Evolutionary conservation across 2,329 filamentous ascomycete genomes (phyloP).

Genomic region (Penicillium italicum): DNA sequence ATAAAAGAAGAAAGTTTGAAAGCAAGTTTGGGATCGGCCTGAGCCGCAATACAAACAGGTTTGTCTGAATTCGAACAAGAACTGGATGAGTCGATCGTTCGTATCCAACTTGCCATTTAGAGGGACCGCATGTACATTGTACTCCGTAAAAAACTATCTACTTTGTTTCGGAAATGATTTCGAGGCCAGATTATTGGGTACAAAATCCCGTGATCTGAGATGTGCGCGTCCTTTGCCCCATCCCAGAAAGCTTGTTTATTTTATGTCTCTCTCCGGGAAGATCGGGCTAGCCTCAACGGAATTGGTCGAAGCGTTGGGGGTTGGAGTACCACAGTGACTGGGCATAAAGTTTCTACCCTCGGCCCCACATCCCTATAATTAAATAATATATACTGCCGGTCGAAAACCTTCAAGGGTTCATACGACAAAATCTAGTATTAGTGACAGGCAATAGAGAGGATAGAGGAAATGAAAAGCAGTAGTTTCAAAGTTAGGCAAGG

Average conservation of each 20-base stretch:
- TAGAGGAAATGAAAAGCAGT: too few relatives aligned
- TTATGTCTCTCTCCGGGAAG: conserved; percentile 2
- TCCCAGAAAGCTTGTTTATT: conserved; percentile 19
- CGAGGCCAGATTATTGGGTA: neutral
- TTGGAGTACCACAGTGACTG: too few relatives aligned
- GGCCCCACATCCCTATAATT: too few relatives aligned
- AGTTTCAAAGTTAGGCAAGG: too few relatives aligned
- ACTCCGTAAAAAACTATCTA: neutral
- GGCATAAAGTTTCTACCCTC: too few relatives aligned
- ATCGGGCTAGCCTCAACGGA: conserved; percentile 11
- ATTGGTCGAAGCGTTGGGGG: neutral
- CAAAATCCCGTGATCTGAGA: neutral
- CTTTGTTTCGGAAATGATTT: neutral
- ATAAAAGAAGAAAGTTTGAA: neutral
- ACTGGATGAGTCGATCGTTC: conserved; percentile 18
- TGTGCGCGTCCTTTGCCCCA: neutral
- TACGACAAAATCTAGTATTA: too few relatives aligned
- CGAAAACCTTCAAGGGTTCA: too few relatives aligned
- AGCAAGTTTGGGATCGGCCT: conserved; percentile 20
- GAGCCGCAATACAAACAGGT: conserved; percentile 15
- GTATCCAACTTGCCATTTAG: conserved; percentile 12
- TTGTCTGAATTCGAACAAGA: neutral
- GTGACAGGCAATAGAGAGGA: too few relatives aligned
- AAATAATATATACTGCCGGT: too few relatives aligned
- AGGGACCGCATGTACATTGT: neutral